Base-by-base conservation (phyloP, 2,329 filamentous ascomycete genomes). In the Fusarium chaquense region DNA sequence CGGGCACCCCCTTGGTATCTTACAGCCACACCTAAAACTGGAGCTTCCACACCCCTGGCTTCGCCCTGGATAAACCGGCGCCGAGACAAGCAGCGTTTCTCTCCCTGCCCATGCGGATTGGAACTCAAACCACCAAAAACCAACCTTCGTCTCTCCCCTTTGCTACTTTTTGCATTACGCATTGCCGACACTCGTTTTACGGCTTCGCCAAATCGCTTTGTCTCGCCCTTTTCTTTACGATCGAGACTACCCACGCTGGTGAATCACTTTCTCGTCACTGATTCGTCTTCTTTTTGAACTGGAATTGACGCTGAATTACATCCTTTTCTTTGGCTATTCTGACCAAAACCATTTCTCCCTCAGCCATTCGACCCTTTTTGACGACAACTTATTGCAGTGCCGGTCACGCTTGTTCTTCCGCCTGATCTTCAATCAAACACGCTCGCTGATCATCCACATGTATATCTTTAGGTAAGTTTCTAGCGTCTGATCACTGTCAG, bases 181-280 rank as follows among this genome's bases (percentile, higher is more conserved):
- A 72, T 67, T 62, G 67, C 68, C 72, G 69, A 73, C 72, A 71
- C 64, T 74, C 72, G 65, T 67, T 73, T 71, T 74, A 68, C 68
- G 64, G 73, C 52, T 58, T 66, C 65, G 61, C 44, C 54, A 65
- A 62, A 53, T 57, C 51, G 8, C 38, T 53, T 53, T 66, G 68
- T 70, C 67, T 71, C 58, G 70, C 60, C 35, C 16, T 47, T 55
- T 40, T 35, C 33, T 40, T 32, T 44, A 55, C 66, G 62, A 58
- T 63, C 46, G 65, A 56, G 38, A 38, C 50, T 61, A 50, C 35
- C 40, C 55, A 56, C 56, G 47, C 52, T 18, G 52, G 70, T 58
- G 62, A 71, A 70, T 66, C 72, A 62, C 55, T 41, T 18, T 54
- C 36, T 36, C 18, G 56, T 69, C 56, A 61, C 67, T 50, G 59